Base-by-base conservation (phyloP, 2,329 filamentous ascomycete genomes). In the Ceratocystis cacaofunesta region DNA sequence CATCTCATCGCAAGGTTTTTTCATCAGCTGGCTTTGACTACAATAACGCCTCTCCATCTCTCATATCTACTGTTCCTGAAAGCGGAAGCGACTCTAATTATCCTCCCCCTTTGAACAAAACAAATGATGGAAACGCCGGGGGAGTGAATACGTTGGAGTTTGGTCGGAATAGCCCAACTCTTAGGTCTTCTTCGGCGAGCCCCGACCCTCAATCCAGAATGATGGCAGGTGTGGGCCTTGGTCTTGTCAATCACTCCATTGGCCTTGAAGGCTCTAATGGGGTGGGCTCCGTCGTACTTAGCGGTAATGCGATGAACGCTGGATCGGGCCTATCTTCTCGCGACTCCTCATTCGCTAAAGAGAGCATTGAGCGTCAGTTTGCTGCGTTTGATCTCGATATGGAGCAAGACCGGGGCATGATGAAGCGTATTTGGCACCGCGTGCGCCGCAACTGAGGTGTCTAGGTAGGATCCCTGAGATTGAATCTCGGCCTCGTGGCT, bases 371-470 rank as follows among this genome's bases (percentile, higher is more conserved):
- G 68, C 76, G 74, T 68, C 78, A 81, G 55, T 77, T 83, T 66
- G 77, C 78, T 1, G 79, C 79, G 22, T 76, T 84, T 48, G 82
- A 85, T 68, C 78, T 80, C 66, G 81, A 74, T 77, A 76, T 71
- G 55, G 73, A 72, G 30, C 75, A 78, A 65, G 82, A 85, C 66
- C 77, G 76, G 62, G 78, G 80, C 3, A 77, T 83, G 2, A 79
- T 87, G 71, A 86, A 82, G 75, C 79, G 83, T 63, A 77, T 87
- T 65, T 87, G 85, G 84, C 83, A 86, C 68, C 79, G 78, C 67
- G 81, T 87, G 48, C 61, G 64, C 25, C 61, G 67, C 41, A 64
- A 66, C 57, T 66, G 46, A 52, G 43, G 44, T 50, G 19, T 50
- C 30, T 15, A 36, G 32, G 22, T 46, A 22, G 43, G 25, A 15